phyloP scores from a whole-genome alignment of 176 grass and related monocot species.

The Oryza punctata region DNA sequence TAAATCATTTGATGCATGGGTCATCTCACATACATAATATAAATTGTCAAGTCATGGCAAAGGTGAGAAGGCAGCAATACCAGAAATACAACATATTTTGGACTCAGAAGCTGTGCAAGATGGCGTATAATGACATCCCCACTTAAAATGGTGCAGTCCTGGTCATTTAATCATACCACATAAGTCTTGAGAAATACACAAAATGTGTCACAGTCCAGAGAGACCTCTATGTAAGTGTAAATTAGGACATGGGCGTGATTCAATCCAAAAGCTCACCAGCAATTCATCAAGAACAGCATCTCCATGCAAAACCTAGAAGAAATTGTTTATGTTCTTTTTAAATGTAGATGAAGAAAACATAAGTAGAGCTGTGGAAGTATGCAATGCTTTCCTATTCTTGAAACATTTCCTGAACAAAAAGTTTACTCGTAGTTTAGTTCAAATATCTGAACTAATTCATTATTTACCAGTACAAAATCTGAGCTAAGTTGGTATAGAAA shows the following conservation, averaged over 20 bases:
- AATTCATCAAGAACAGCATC: constrained; percentile 90
- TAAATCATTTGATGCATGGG: background rate
- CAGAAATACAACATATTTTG: constrained; percentile 96
- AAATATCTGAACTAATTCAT: constrained; percentile 1
- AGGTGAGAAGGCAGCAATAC: constrained; percentile 39
- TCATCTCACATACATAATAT: no score
- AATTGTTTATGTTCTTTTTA: background rate
- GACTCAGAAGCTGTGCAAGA: constrained; percentile 77
- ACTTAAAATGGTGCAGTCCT: constrained; percentile 96
- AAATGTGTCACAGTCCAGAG: background rate
- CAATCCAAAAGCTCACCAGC: constrained; percentile 49
- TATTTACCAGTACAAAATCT: constrained; percentile 21
- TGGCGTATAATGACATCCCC: constrained; percentile 94
- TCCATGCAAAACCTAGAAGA: constrained; percentile 81
- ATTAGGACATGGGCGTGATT: constrained; percentile 3
- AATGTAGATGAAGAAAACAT: constrained; percentile 1
- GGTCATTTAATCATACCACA: constrained; percentile 55
- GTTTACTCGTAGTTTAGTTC: background rate
- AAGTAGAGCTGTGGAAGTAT: background rate
- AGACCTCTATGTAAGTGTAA: constrained; percentile 15
- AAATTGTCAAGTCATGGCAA: no score
- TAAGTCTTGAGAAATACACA: constrained; percentile 33
- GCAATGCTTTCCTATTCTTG: constrained; percentile 8
- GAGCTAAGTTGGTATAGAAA: constrained; percentile 11
- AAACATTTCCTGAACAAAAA: background rate